These are phyloP conservation scores for Torulaspora microellipsoides DNA, from an alignment of 805 yeast species.

Conservation along the genomic window DNA sequence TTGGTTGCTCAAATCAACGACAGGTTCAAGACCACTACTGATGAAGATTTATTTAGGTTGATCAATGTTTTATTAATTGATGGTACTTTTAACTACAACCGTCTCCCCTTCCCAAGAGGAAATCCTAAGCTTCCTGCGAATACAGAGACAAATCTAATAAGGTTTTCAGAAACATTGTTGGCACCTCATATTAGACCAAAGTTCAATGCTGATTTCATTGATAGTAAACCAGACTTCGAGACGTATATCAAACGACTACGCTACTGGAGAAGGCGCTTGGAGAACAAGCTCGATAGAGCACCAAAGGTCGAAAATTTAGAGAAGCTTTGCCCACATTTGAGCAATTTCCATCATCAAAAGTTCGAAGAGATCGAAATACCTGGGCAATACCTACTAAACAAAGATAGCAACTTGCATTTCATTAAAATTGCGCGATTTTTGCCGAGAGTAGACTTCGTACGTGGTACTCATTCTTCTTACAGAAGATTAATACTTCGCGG, in stretches of 20 bases:
- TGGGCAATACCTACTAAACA: slow-evolving; percentile 87
- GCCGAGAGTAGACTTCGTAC: slow-evolving; percentile 79
- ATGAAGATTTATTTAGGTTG: slow-evolving; percentile 92
- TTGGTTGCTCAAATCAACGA: slow-evolving; percentile 93
- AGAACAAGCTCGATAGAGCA: slow-evolving; percentile 84
- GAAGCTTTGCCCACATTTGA: slow-evolving; percentile 86
- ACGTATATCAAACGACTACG: slow-evolving; percentile 77
- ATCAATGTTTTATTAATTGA: slow-evolving; percentile 90
- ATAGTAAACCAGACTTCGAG: slow-evolving; percentile 82
- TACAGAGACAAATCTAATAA: slow-evolving; percentile 80
- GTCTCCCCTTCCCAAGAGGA: slow-evolving; percentile 80
- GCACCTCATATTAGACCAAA: slow-evolving; percentile 86
- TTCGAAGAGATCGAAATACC: slow-evolving; percentile 97
- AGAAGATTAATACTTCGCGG: slow-evolving; percentile 87
- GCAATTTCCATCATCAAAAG: slow-evolving; percentile 97
- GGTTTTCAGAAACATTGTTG: slow-evolving; percentile 88
- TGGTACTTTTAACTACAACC: slow-evolving; percentile 84
- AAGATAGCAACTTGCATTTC: slow-evolving; percentile 86
- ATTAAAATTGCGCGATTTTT: slow-evolving; percentile 89
- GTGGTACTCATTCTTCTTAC: slow-evolving; percentile 88
- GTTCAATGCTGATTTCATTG: slow-evolving; percentile 86
- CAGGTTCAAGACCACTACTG: slow-evolving; percentile 87
- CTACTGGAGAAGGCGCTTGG: slow-evolving; percentile 89
- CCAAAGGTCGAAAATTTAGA: slow-evolving; percentile 78
- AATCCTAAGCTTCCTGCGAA: slow-evolving; percentile 86